Evolutionary conservation across 2,329 filamentous ascomycete genomes (phyloP), one percentile per base, ranked within the genome.

Genomic region (Penicillium sp.): DNA sequence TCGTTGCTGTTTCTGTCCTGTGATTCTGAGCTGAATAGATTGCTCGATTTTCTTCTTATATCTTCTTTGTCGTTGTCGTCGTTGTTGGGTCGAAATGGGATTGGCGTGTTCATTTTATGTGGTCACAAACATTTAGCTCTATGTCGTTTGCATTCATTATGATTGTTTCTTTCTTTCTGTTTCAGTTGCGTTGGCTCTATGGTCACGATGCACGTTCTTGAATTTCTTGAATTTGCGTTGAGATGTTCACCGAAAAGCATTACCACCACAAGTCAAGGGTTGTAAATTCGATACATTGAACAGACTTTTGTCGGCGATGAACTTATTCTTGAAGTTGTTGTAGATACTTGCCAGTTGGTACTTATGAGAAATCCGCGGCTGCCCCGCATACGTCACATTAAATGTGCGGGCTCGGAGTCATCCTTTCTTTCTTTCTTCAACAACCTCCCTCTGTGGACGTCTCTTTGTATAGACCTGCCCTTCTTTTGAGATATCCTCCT

Each of bases 331-430:
- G 28, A 6, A 33, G 9, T 33, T 33, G 28, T 11, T 33, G 30
- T n/a, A n/a, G n/a, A n/a, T n/a, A n/a, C n/a, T n/a, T n/a, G n/a
- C n/a, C n/a, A n/a, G n/a, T n/a, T n/a, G n/a, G n/a, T n/a, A n/a
- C n/a, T n/a, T n/a, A 14, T 16, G 30, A 46, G 42, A 20, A 24
- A 45, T 38, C 35, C 42, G 48, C 33, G 18, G 30, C 20, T 30
- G 52, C 63, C 63, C 62, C 61, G 54, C 63, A 59, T 63, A 65
- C 62, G 63, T 65, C 63, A 65, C 62, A 49, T 50, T 33, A 48
- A 38, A 54, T 56, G 38, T 58, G 40, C 38, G 52, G 38, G 28
- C 18, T 30, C 50, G 6, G 24, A n/a, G 26, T 11, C 38, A 30
- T 24, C 16, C 26, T 24, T 48, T 53, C 18, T 28, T 20, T 46